These are phyloP conservation scores for Pythium coloratum DNA, from an alignment of 352 stramenopile species.

Conservation along the genomic window DNA sequence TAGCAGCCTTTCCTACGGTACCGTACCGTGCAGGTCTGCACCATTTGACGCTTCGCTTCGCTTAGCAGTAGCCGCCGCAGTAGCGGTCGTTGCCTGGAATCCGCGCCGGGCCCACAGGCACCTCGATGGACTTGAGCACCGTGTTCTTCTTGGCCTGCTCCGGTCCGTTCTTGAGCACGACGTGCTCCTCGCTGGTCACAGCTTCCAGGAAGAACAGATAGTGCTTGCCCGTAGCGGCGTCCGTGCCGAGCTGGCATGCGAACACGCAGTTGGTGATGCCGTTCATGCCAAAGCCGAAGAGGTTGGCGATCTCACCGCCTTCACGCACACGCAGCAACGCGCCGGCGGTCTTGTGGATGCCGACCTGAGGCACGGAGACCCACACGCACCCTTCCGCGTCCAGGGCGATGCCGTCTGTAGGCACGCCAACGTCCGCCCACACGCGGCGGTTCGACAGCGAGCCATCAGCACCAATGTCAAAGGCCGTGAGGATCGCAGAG, in stretches of 20 bases:
- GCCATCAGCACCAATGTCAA: constrained; percentile 53
- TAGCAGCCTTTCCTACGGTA: neutral
- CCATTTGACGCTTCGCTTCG: neutral
- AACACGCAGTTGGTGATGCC: constrained; percentile 53
- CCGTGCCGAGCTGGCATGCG: constrained; percentile 61
- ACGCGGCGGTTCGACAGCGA: constrained; percentile 46
- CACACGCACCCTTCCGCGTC: constrained; percentile 72
- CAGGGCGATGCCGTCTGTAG: constrained; percentile 58
- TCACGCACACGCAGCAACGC: constrained; percentile 56
- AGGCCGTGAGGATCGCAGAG: constrained; percentile 49
- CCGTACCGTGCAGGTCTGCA: too few species aligned
- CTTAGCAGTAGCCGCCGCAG: constrained; percentile 66
- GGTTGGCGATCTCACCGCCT: constrained; percentile 50
- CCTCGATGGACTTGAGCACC: constrained; percentile 45
- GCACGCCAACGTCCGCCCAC: constrained; percentile 54
- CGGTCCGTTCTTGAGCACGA: constrained; percentile 41
- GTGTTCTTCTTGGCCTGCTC: constrained; percentile 40
- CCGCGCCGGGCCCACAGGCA: constrained; percentile 48
- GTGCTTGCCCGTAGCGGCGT: constrained; percentile 44
- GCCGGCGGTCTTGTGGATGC: constrained; percentile 45
- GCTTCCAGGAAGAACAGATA: constrained; percentile 65
- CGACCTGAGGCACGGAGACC: constrained; percentile 52
- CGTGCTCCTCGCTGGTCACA: constrained; percentile 35
- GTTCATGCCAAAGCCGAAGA: constrained; percentile 62
- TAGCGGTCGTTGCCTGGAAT: constrained; percentile 40